Conservation (phyloP, 1,284 basidiomycete genomes). For the Rhodotorula sp. region DNA sequence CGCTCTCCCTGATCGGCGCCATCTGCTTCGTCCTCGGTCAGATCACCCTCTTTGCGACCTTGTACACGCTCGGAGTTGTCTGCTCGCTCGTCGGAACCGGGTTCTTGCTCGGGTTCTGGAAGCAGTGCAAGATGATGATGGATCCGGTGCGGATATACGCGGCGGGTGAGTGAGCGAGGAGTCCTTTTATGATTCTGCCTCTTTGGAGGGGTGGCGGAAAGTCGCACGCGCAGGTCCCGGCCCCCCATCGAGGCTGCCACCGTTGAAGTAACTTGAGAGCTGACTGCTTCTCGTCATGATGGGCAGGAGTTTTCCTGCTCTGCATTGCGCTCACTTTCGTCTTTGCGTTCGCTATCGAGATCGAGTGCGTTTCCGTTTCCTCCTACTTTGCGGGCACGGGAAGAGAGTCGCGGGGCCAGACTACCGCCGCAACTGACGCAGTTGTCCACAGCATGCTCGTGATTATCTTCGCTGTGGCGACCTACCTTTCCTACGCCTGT, state of each 20-base stretch:
- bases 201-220: too few relatives aligned
- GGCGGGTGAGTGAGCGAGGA: constrained; percentile 3
- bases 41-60: constrained; percentile 72
- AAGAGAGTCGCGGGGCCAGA: neutral
- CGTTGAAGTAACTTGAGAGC: too few relatives aligned
- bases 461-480: constrained; percentile 38
- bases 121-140: constrained; percentile 72
- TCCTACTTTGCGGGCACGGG: neutral
- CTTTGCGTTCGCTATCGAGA: constrained; percentile 38
- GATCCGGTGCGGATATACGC: constrained; percentile 39
- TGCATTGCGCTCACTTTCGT: constrained; percentile 38
- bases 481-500: constrained; percentile 50
- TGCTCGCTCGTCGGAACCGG: constrained; percentile 83
- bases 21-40: constrained; percentile 70
- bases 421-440: too few relatives aligned
- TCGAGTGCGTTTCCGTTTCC: constrained; percentile 14
- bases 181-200: too few relatives aligned
- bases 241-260: too few relatives aligned
- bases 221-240: too few relatives aligned
- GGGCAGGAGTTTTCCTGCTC: constrained; percentile 28
- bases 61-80: constrained; percentile 80
- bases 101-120: constrained; percentile 81
- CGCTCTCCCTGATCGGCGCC: constrained; percentile 74
- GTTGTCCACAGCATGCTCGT: constrained; percentile 30
- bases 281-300: too few relatives aligned